A percentile compares a stretch with the other conserved stretches of the same genome.
These are phyloP conservation scores for Solanum neorickii DNA, from an alignment of 257 asterid genomes.

Conservation along the genomic window DNA sequence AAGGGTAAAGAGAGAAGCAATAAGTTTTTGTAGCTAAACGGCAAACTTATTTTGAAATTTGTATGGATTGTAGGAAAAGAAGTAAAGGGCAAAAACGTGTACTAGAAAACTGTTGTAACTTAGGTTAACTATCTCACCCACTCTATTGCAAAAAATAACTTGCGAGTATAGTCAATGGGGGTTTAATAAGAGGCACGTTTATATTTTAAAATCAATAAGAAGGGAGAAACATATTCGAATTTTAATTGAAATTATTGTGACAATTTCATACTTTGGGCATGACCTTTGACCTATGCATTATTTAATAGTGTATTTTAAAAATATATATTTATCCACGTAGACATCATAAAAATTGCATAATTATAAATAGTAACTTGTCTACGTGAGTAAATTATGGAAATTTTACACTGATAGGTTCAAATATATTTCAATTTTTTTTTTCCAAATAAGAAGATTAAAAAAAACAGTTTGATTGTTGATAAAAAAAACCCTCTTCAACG, in stretches of 20 bases:
- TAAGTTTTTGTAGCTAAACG: background rate
- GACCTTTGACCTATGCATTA: too few relatives aligned
- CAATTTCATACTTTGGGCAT: too few relatives aligned
- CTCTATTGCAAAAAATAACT: background rate
- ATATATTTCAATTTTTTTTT: too few relatives aligned
- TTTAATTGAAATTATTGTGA: too few relatives aligned
- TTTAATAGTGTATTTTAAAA: too few relatives aligned
- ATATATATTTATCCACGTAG: too few relatives aligned
- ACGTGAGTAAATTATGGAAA: too few relatives aligned
- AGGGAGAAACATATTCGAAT: too few relatives aligned
- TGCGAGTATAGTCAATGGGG: background rate
- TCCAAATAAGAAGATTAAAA: background rate
- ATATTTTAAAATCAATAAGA: background rate
- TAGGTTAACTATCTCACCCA: slow-evolving; percentile 21
- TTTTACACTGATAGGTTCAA: too few relatives aligned
- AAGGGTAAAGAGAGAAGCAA: background rate
- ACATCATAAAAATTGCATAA: too few relatives aligned
- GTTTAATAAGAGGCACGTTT: background rate
- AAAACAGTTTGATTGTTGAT: background rate
- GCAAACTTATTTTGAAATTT: background rate
- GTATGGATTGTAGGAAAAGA: background rate
- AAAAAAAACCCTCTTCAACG: slow-evolving; percentile 5
- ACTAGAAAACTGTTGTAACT: background rate
- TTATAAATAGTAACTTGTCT: too few relatives aligned
- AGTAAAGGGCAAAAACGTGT: background rate